phyloP scores from a whole-genome alignment of 1,139 yeast genomes.

The Pichia sp. region DNA sequence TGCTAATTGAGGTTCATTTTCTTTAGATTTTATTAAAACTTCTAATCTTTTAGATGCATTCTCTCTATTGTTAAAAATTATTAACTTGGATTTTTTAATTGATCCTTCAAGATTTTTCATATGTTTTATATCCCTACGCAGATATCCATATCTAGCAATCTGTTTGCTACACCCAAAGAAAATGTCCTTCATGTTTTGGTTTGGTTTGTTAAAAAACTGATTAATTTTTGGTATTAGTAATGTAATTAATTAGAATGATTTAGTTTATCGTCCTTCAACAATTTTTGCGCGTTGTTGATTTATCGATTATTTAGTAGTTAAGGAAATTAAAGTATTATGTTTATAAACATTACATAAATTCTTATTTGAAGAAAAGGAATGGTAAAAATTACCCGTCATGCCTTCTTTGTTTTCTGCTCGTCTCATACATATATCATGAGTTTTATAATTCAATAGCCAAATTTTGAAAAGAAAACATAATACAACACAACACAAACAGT shows the following conservation, averaged over 20 bases:
- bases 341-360: too few species aligned
- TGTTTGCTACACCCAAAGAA: constrained; percentile 27
- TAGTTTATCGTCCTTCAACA: too few species aligned
- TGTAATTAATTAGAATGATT: background rate
- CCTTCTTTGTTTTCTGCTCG: too few species aligned
- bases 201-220: background rate
- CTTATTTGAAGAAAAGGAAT: too few species aligned
- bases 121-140: constrained; percentile 11
- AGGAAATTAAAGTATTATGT: too few species aligned
- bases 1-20: background rate
- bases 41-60: constrained; percentile 2
- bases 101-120: constrained; percentile 3
- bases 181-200: constrained; percentile 23
- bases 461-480: too few species aligned
- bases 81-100: constrained; percentile 6
- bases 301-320: too few species aligned
- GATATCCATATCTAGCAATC: constrained; percentile 11
- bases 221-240: background rate
- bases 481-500: too few species aligned
- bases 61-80: constrained; percentile 8
- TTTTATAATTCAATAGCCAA: too few species aligned
- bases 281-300: too few species aligned
- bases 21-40: background rate
- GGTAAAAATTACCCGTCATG: too few species aligned
- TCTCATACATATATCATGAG: too few species aligned